These are phyloP conservation scores for Hypomontagnella monticulosa DNA, from an alignment of 495 filamentous ascomycete species.

Conservation along the genomic window DNA sequence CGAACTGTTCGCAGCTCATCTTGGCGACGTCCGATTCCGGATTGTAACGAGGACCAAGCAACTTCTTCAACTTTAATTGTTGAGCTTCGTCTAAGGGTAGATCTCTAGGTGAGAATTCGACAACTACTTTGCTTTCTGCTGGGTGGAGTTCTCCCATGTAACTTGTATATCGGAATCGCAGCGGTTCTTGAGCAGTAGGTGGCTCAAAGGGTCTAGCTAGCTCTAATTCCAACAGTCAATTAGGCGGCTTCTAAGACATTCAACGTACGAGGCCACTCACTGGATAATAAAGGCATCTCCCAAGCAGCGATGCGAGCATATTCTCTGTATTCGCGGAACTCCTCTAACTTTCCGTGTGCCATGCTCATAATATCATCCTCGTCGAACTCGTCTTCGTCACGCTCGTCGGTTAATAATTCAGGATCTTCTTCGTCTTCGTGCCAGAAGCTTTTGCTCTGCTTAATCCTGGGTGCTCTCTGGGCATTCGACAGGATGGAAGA, in stretches of 20 bases:
- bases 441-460: constrained; percentile 47
- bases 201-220: constrained; percentile 82
- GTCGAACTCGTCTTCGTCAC: constrained; percentile 54
- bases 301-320: constrained; percentile 89
- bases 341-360: constrained; percentile 86
- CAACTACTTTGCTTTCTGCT: constrained; percentile 89
- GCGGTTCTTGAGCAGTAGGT: constrained; percentile 68
- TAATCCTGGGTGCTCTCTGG: constrained; percentile 8
- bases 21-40: constrained; percentile 82
- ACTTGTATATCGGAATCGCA: constrained; percentile 96
- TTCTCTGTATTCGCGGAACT: constrained; percentile 87
- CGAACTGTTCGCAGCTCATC: constrained; percentile 91
- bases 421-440: constrained; percentile 53
- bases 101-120: constrained; percentile 82
- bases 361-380: constrained; percentile 84
- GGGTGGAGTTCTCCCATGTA: constrained; percentile 96
- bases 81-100: constrained; percentile 71
- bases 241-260: constrained; percentile 7
- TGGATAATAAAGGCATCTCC: constrained; percentile 92
- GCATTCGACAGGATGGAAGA: constrained; percentile 1
- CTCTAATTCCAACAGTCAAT: constrained; percentile 62
- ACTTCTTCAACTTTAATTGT: constrained; percentile 83
- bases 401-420: constrained; percentile 53
- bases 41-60: constrained; percentile 90
- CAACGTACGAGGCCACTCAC: constrained; percentile 60